These are phyloP conservation scores for Cucumis cinereus DNA, from an alignment of 306 rosid genomes.

Conservation along the genomic window DNA sequence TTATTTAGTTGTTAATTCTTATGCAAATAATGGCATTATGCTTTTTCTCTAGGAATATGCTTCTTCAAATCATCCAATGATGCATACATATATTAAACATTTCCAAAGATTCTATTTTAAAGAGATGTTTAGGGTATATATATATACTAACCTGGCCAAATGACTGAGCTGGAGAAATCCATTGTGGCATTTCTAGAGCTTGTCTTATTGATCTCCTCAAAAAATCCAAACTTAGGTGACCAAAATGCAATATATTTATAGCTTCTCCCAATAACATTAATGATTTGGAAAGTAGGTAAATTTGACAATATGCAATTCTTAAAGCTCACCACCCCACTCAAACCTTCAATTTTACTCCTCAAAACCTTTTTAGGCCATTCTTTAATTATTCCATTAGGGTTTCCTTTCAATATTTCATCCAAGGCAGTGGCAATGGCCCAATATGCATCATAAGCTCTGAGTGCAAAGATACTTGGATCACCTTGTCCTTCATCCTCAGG, in stretches of 20 bases:
- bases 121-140: background rate
- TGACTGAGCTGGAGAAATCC: background rate
- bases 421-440: conserved; percentile 19
- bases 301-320: conserved; percentile 10
- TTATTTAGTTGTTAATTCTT: background rate
- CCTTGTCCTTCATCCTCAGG: conserved; percentile 45
- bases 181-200: background rate
- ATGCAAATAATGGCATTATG: background rate
- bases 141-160: background rate
- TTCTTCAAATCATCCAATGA: background rate
- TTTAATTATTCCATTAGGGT: background rate
- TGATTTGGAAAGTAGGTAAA: conserved; percentile 23
- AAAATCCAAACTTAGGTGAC: conserved; percentile 34
- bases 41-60: background rate
- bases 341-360: conserved; percentile 20
- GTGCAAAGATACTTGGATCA: conserved; percentile 44
- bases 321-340: conserved; percentile 28
- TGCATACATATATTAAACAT: background rate
- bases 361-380: conserved; percentile 11
- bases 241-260: conserved; percentile 42
- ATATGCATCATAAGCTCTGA: conserved; percentile 42
- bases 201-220: background rate
- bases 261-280: conserved; percentile 45
- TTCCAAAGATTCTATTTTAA: background rate
- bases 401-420: conserved; percentile 9